phyloP scores from a whole-genome alignment of 2,329 filamentous ascomycete genomes.

The Mycocentrospora acerina region DNA sequence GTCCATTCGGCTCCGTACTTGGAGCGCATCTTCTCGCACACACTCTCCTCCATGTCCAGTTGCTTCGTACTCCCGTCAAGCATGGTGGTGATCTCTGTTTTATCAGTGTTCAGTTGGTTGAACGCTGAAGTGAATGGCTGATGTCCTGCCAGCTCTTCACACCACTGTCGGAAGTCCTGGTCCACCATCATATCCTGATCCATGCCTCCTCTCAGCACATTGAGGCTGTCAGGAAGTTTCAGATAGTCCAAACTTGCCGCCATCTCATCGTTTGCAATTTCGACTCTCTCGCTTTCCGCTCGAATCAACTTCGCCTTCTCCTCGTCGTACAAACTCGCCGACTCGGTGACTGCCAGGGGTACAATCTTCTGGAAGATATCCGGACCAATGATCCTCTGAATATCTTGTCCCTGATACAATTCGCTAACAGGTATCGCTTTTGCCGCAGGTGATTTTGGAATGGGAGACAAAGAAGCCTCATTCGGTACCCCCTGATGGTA shows the following conservation, averaged over 20 bases:
- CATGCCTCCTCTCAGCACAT: slow-evolving; percentile 88
- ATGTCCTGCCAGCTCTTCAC: slow-evolving; percentile 85
- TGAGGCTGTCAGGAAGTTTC: slow-evolving; percentile 82
- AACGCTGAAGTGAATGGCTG: slow-evolving; percentile 78
- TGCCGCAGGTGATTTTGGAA: slow-evolving; percentile 88
- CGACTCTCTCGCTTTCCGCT: slow-evolving; percentile 90
- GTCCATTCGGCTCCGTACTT: slow-evolving; percentile 97
- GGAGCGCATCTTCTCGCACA: slow-evolving; percentile 98
- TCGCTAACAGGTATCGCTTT: slow-evolving; percentile 98
- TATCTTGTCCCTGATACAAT: slow-evolving; percentile 94
- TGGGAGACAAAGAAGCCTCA: slow-evolving; percentile 76
- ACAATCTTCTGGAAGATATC: slow-evolving; percentile 98
- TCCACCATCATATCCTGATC: slow-evolving; percentile 87
- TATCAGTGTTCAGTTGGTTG: slow-evolving; percentile 75
- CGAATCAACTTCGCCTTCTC: slow-evolving; percentile 95
- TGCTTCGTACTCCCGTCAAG: slow-evolving; percentile 83
- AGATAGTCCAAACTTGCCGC: slow-evolving; percentile 92
- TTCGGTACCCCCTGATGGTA: slow-evolving; percentile 91
- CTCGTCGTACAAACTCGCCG: slow-evolving; percentile 94
- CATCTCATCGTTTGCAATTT: slow-evolving; percentile 93
- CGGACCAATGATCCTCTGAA: slow-evolving; percentile 92
- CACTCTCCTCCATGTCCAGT: slow-evolving; percentile 93
- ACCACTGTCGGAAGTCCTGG: slow-evolving; percentile 91
- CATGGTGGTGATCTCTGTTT: slow-evolving; percentile 69
- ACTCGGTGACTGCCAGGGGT: slow-evolving; percentile 92